Percentiles rank a stretch among this genome's conserved stretches.
These are phyloP conservation scores for Brettanomyces bruxellensis DNA, from an alignment of 805 yeast genomes.

Conservation along the genomic window DNA sequence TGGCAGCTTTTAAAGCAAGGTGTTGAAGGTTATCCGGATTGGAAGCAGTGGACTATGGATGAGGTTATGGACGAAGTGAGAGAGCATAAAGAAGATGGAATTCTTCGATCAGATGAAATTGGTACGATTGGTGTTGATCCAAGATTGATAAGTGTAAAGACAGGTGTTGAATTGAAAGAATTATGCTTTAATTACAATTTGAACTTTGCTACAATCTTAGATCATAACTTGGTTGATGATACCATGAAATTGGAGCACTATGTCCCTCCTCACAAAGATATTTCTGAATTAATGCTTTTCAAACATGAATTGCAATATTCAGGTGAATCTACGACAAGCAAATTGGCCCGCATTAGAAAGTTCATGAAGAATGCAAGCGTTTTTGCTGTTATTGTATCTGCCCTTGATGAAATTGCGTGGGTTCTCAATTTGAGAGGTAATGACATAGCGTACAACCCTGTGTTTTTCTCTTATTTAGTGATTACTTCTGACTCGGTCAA, in stretches of 20 bases:
- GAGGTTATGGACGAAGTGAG: conserved; percentile 27
- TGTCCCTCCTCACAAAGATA: conserved; percentile 9
- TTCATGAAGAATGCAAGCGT: conserved; percentile 22
- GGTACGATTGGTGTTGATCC: conserved; percentile 80
- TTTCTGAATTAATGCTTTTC: conserved; percentile 20
- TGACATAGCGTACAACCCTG: conserved; percentile 82
- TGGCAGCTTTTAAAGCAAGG: conserved; percentile 85
- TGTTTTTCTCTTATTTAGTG: conserved; percentile 62
- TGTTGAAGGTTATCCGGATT: conserved; percentile 53
- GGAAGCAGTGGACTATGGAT: conserved; percentile 73
- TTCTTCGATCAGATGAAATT: conserved; percentile 6
- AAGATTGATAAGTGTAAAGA: conserved; percentile 45
- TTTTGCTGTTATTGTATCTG: conserved; percentile 41
- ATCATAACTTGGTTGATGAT: conserved; percentile 58
- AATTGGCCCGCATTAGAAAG: conserved; percentile 25
- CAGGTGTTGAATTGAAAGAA: conserved; percentile 32
- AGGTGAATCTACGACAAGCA: conserved; percentile 31
- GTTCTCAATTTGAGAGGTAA: conserved; percentile 40
- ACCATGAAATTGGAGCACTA: conserved; percentile 48
- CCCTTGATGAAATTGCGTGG: conserved; percentile 47
- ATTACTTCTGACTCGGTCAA: conserved; percentile 30
- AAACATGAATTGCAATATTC: conserved; percentile 30
- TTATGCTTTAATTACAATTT: conserved; percentile 28
- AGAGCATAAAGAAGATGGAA: not conserved
- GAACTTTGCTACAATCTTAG: conserved; percentile 40